These are phyloP conservation scores for Aspergillus sp. DNA, from an alignment of 2,329 filamentous ascomycete species.

Conservation along the genomic window DNA sequence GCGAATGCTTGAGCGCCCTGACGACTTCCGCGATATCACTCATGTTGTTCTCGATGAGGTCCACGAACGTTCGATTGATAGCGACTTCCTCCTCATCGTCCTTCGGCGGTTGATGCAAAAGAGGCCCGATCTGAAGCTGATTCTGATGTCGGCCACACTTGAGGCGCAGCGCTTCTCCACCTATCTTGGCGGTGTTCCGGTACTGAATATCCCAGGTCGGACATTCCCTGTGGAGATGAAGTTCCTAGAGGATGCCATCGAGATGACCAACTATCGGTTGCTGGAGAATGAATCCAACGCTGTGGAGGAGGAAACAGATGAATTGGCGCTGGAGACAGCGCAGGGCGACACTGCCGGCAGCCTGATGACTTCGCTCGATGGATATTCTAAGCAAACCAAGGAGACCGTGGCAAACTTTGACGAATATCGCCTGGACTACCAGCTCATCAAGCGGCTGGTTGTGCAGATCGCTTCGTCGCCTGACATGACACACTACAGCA, in stretches of 20 bases:
- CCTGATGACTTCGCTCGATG: conserved; percentile 65
- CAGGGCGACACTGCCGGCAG: conserved; percentile 57
- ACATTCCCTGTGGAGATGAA: conserved; percentile 89
- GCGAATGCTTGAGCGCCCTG: conserved; percentile 89
- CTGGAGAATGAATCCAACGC: conserved; percentile 58
- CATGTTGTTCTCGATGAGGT: conserved; percentile 97
- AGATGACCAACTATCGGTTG: conserved; percentile 74
- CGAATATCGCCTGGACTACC: conserved; percentile 89
- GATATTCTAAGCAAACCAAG: conserved; percentile 75
- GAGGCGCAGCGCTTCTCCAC: conserved; percentile 88
- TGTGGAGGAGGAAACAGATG: conserved; percentile 50
- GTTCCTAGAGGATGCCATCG: conserved; percentile 90
- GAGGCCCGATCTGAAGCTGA: conserved; percentile 81
- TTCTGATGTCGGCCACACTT: conserved; percentile 97
- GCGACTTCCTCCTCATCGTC: conserved; percentile 91
- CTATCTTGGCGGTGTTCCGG: conserved; percentile 81
- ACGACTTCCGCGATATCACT: conserved; percentile 84
- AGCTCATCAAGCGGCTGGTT: conserved; percentile 79
- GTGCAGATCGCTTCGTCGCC: conserved; percentile 71
- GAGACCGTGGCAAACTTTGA: conserved; percentile 76
- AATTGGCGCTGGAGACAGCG: conserved; percentile 48
- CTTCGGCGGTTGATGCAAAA: conserved; percentile 77
- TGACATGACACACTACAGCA: conserved; percentile 71
- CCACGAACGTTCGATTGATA: conserved; percentile 94
- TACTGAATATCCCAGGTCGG: conserved; percentile 86